Percentiles rank a stretch among this genome's conserved stretches.
Conservation (phyloP, 2,329 filamentous ascomycete species). For the Furcasterigmium furcatum region DNA sequence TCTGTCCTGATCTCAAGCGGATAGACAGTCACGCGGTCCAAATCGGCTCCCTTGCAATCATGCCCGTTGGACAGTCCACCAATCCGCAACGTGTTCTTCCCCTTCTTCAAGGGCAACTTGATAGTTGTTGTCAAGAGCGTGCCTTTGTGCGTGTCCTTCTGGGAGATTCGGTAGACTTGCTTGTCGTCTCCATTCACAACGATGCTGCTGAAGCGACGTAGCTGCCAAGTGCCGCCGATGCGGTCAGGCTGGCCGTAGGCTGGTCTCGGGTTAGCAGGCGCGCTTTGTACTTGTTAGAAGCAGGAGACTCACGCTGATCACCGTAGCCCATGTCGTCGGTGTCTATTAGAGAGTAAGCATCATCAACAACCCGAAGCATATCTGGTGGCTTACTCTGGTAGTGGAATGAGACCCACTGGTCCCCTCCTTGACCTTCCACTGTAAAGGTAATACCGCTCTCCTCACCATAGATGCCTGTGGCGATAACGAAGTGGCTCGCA, state of each 20-base stretch:
- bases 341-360: conserved; percentile 19
- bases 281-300: conserved; percentile 16
- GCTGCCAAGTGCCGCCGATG: conserved; percentile 56
- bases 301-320: conserved; percentile 29
- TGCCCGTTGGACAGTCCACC: conserved; percentile 55
- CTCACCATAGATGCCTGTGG: conserved; percentile 47
- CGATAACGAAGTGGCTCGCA: conserved; percentile 36
- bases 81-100: conserved; percentile 52
- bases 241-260: conserved; percentile 54
- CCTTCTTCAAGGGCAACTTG: conserved; percentile 48
- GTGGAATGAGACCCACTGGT: conserved; percentile 52
- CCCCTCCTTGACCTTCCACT: conserved; percentile 41
- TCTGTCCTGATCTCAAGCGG: no score
- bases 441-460: conserved; percentile 45
- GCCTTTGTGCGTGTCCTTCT: conserved; percentile 53
- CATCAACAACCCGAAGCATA: background rate
- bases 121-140: conserved; percentile 57
- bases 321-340: conserved; percentile 61
- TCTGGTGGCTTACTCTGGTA: conserved; percentile 35
- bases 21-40: conserved; percentile 59
- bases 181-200: conserved; percentile 47
- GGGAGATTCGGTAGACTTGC: conserved; percentile 45
- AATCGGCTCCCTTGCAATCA: conserved; percentile 53
- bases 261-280: background rate
- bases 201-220: conserved; percentile 58